These are phyloP conservation scores for Neurospora sublineolata DNA, from an alignment of 495 filamentous ascomycete genomes.

Conservation along the genomic window DNA sequence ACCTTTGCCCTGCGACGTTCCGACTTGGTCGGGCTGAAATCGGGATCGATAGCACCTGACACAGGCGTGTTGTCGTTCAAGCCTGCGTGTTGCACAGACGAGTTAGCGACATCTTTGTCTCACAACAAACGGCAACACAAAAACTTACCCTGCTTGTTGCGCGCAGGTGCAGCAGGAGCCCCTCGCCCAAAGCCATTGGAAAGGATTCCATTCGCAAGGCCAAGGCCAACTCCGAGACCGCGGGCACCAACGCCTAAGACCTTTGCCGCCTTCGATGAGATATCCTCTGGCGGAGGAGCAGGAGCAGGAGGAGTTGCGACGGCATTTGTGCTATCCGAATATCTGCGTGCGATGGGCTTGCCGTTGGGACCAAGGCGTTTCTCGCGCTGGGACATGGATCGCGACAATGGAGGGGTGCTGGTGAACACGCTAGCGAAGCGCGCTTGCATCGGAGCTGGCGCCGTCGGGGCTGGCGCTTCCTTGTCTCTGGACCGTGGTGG, in stretches of 20 bases:
- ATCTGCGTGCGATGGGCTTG: constrained; percentile 36
- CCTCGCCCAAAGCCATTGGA: constrained; percentile 7
- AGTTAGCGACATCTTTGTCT: constrained; percentile 9
- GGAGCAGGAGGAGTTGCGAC: constrained; percentile 21
- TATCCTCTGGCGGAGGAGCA: constrained; percentile 31
- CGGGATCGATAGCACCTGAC: constrained; percentile 24
- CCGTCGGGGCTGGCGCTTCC: constrained; percentile 27
- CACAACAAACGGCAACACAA: constrained; percentile 9
- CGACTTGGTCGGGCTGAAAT: constrained; percentile 31
- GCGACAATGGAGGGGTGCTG: constrained; percentile 38
- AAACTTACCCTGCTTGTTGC: constrained; percentile 23
- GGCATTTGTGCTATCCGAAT: constrained; percentile 34
- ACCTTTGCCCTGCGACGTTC: constrained; percentile 37
- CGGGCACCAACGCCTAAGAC: constrained; percentile 33
- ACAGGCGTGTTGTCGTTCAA: not conserved
- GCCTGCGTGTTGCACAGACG: not conserved
- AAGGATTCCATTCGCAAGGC: constrained; percentile 10
- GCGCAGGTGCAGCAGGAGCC: constrained; percentile 15
- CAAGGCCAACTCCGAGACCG: constrained; percentile 3
- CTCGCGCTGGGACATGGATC: constrained; percentile 39
- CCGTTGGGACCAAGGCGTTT: constrained; percentile 26
- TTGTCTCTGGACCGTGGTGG: constrained; percentile 27
- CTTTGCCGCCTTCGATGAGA: constrained; percentile 43
- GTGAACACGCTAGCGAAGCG: constrained; percentile 40
- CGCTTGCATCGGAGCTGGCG: constrained; percentile 15